Evolutionary conservation across 2,329 filamentous ascomycete genomes (phyloP), one percentile per base, ranked within the genome.

Genomic region (Fusarium sp.): DNA sequence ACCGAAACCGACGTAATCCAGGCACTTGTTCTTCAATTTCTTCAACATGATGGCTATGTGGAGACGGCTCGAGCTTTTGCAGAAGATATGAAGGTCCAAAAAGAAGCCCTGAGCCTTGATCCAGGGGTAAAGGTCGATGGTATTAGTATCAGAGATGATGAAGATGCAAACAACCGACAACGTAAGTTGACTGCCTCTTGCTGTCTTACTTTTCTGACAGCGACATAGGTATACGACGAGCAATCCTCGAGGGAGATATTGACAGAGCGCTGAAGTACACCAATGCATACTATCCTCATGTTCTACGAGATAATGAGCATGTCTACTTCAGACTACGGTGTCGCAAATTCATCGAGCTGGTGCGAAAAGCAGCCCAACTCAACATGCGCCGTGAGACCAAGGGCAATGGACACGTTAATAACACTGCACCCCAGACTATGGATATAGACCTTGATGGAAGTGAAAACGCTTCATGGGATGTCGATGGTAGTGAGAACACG

Each of bases 331-430:
- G 90, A 58, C 83, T 99, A 47, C 88, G 91, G 69, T 97, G 94
- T 76, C 89, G 94, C 62, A 96, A 96, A 76, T 97, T 98, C 77
- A 90, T 98, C 63, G 96, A 99, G 78, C 95, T 99, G 90, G 93
- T 97, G 72, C 87, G 91, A 39, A 87, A 86, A 58, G 90, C 89
- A 35, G 89, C 90, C 4, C 91, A 94, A 70, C 78, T 91, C 18
- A 85, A 84, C 72, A 80, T 84, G 35, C 79, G 80, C 10, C 78
- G 81, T 35, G 81, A 83, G 11, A 71, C 76, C 6, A 85, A 83
- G 66, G 77, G 71, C 76, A 76, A 84, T 64, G 77, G 81, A 13
- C 81, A 85, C 49, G 80, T 53, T 5, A 37, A 42, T 8, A 59
- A 80, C 36, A 72, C 78, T 23, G 79, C 48, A 80, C 82, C 66